These are phyloP conservation scores for Cercophora samala DNA, from an alignment of 495 filamentous ascomycete species.

Conservation along the genomic window DNA sequence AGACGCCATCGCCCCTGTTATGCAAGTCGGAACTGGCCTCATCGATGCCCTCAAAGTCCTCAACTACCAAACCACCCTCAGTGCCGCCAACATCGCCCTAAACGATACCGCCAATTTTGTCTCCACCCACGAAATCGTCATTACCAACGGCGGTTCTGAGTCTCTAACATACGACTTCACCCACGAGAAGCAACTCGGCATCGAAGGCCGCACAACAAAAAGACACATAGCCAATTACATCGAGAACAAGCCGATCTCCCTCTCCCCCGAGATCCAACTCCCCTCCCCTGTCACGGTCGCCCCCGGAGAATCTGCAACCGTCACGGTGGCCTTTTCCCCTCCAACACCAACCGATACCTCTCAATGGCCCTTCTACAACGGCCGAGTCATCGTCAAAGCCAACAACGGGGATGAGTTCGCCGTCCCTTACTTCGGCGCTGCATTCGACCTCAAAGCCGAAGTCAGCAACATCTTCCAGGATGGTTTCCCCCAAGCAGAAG, in stretches of 20 bases:
- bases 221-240: too few relatives aligned
- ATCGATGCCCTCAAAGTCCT: constrained; percentile 45
- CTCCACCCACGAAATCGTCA: constrained; percentile 33
- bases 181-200: background rate
- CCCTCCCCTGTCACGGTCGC: constrained; percentile 12
- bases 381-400: constrained; percentile 32
- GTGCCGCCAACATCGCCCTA: constrained; percentile 39
- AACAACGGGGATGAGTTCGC: constrained; percentile 33
- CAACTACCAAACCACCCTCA: constrained; percentile 38
- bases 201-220: constrained; percentile 33
- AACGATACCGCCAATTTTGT: constrained; percentile 44
- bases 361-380: constrained; percentile 36
- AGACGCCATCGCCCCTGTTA: constrained; percentile 34
- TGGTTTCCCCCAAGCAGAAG: too few relatives aligned
- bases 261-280: constrained; percentile 9
- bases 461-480: background rate
- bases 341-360: constrained; percentile 13
- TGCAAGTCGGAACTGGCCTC: constrained; percentile 48
- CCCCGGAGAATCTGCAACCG: constrained; percentile 28
- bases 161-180: background rate
- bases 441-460: constrained; percentile 17
- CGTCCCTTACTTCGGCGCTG: constrained; percentile 32
- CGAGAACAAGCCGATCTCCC: background rate
- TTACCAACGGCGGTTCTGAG: constrained; percentile 37
- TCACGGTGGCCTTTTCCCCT: constrained; percentile 32